Percentiles rank a stretch among this genome's conserved stretches.
These are phyloP conservation scores for Amanita pallidorosea DNA, from an alignment of 768 basidiomycete species.

Conservation along the genomic window DNA sequence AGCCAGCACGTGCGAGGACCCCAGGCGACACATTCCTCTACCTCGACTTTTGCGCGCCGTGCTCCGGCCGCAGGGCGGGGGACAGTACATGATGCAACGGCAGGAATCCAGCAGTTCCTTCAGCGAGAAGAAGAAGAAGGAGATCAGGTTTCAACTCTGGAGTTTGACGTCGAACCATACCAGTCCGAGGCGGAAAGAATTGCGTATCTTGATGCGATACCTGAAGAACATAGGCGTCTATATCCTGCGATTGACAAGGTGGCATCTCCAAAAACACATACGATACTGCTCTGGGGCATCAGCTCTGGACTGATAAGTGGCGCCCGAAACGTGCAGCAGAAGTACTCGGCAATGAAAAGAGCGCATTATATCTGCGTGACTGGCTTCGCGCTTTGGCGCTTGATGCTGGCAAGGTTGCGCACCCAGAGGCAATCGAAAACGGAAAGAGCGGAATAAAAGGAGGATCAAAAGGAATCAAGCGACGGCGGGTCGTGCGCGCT, in stretches of 20 bases:
- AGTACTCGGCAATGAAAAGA: conserved; percentile 67
- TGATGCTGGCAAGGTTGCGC: conserved; percentile 22
- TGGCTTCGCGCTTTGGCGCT: conserved; percentile 72
- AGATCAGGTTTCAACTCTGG: background rate
- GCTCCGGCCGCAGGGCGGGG: background rate
- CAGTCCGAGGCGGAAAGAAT: background rate
- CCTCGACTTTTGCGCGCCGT: background rate
- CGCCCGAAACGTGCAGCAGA: conserved; percentile 63
- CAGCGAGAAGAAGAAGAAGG: background rate
- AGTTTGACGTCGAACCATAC: background rate
- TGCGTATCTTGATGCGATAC: conserved; percentile 15
- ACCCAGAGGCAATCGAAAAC: conserved; percentile 7
- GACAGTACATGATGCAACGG: background rate
- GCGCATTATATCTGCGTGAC: conserved; percentile 60
- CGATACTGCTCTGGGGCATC: conserved; percentile 19
- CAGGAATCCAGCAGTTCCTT: background rate
- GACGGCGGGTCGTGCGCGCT: conserved; percentile 47
- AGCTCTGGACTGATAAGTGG: conserved; percentile 68
- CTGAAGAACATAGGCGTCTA: conserved; percentile 19
- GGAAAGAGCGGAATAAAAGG: conserved; percentile 13
- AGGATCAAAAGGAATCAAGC: conserved; percentile 33
- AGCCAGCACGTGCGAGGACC: conserved; percentile 55
- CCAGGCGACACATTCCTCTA: conserved; percentile 28
- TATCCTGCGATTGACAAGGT: conserved; percentile 45
- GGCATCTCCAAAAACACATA: conserved; percentile 12